A percentile compares a stretch with the other conserved stretches of the same genome.
Conservation (phyloP, 139 green algal species). For the Pleodorina starrii region DNA sequence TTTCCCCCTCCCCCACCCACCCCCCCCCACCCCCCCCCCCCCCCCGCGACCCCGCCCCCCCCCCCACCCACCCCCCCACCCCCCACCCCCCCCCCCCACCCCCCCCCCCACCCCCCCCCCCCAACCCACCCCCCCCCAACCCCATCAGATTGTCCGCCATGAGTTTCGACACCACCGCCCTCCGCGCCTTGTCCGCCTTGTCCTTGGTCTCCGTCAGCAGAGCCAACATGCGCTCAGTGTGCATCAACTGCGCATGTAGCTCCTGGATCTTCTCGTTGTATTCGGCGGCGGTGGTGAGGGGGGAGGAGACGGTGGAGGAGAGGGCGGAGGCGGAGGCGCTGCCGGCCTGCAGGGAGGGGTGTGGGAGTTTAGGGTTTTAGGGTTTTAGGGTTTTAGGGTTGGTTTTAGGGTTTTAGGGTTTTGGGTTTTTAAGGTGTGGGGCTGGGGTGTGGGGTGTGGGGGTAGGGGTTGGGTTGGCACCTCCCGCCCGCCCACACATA, state of each 20-base stretch:
- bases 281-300: slow-evolving; percentile 35
- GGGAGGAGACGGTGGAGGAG: slow-evolving; percentile 1
- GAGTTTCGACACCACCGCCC: slow-evolving; percentile 45
- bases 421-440: too few relatives aligned
- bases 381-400: too few relatives aligned
- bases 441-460: too few relatives aligned
- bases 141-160: slow-evolving; percentile 45
- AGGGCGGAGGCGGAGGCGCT: not conserved
- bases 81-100: not conserved
- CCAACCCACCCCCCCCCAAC: not conserved
- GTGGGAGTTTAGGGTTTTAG: too few relatives aligned
- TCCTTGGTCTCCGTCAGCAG: slow-evolving; percentile 49
- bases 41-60: not conserved
- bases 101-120: not conserved
- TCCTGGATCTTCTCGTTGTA: slow-evolving; percentile 48
- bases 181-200: slow-evolving; percentile 35
- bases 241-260: slow-evolving; percentile 57
- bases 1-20: not conserved
- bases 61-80: not conserved
- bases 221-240: slow-evolving; percentile 52
- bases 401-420: too few relatives aligned
- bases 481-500: too few relatives aligned
- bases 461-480: too few relatives aligned
- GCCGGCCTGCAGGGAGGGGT: not conserved
- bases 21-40: not conserved